Evolutionary conservation across 169 alveolate genomes (phyloP), one percentile per base, ranked within the genome.

Genomic region (Eimeria acervulina): DNA sequence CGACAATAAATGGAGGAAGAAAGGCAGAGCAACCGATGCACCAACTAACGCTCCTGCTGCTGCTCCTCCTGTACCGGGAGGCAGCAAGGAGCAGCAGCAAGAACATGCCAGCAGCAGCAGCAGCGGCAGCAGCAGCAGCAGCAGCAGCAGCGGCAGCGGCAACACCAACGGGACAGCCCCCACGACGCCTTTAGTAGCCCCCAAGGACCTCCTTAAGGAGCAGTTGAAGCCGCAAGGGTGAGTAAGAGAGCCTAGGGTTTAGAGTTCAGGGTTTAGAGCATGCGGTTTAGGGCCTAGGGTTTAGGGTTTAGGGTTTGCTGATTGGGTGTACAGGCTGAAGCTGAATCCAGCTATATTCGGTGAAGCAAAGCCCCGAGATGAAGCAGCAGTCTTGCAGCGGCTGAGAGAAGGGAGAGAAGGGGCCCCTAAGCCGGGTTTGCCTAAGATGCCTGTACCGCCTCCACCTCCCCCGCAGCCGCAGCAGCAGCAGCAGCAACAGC

Each of bases 21-120:
- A 36, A 31, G 89, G 89, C 36, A 78, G 42, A 5, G 44, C 63
- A 33, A 38, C 89, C 23, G 89, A 33, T 31, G 12, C 89, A 6
- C 38, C 66, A 40, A 5, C 63, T 10, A n/a, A 59, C 12, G 63
- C 89, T 78, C 63, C 89, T 19, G 36, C 84, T 72, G 38, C 47
- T 15, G 36, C 76, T 66, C 28, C 76, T 66, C 7, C 76, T 5
- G 47, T n/a, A n/a, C n/a, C 33, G 47, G 84, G 51, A 31, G 28
- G 63, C 89, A 78, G 38, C 66, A 78, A 78, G 89, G 89, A 78
- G 89, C 89, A 78, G 89, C 89, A 78, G 61, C 66, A 78, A 36
- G 38, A 36, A 17, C 55, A 47, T 47, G 28, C 28, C 40, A 28
- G 12, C 40, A 26, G 40, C 40, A 66, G n/a, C n/a, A n/a, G n/a